Evolutionary conservation across 441 rosid genomes (phyloP).

Genomic region (Manihot esculenta): DNA sequence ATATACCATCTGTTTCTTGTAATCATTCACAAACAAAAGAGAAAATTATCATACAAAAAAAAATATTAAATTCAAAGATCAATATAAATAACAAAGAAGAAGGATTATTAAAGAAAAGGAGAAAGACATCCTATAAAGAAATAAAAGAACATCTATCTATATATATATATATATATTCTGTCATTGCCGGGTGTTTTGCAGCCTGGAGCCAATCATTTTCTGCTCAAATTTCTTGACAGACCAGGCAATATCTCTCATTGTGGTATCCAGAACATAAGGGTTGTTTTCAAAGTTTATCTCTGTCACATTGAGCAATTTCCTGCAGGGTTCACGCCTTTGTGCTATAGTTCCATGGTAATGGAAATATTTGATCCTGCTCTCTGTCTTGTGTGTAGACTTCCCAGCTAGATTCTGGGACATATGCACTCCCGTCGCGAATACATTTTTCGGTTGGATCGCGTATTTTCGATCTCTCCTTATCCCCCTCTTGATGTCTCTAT

Average conservation of each 20-base stretch:
- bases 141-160: neutral
- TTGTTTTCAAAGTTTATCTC: conserved; percentile 45
- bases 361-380: conserved; percentile 53
- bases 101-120: neutral
- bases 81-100: conserved; percentile 5
- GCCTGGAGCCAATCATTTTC: conserved; percentile 55
- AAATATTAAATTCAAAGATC: conserved; percentile 3
- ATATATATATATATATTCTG: neutral
- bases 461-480: conserved; percentile 77
- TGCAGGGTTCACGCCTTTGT: conserved; percentile 67
- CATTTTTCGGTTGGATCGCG: conserved; percentile 72
- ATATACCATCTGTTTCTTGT: conserved; percentile 17
- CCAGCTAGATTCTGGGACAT: conserved; percentile 86
- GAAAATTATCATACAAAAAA: conserved; percentile 15
- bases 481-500: conserved; percentile 65
- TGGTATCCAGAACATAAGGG: conserved; percentile 69
- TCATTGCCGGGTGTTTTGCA: conserved; percentile 64
- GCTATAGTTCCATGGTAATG: conserved; percentile 89
- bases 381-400: conserved; percentile 57
- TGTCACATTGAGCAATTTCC: conserved; percentile 45
- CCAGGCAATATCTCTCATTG: conserved; percentile 55
- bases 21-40: neutral
- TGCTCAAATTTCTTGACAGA: conserved; percentile 72
- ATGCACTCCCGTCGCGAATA: conserved; percentile 79
- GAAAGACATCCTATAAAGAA: neutral